phyloP scores from a whole-genome alignment of 2,329 filamentous ascomycete species.

The Zopfia rhizophila region DNA sequence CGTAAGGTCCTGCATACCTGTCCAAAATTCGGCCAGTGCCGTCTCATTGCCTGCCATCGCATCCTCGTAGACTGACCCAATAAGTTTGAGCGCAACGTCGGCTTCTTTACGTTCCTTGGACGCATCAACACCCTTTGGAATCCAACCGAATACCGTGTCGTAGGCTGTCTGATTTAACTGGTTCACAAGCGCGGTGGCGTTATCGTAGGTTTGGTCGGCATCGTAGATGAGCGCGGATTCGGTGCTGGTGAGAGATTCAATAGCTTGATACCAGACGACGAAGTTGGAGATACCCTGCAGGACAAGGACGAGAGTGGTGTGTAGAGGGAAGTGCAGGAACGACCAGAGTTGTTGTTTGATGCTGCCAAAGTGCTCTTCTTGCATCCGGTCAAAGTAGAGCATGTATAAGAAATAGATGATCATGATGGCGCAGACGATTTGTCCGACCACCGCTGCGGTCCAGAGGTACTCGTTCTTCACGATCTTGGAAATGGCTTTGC shows the following conservation, averaged over 20 bases:
- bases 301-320: conserved; percentile 39
- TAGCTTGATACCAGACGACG: conserved; percentile 45
- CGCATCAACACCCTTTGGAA: conserved; percentile 37
- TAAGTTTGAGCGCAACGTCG: conserved; percentile 19
- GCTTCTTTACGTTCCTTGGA: conserved; percentile 23
- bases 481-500: conserved; percentile 46
- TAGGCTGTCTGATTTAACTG: conserved; percentile 24
- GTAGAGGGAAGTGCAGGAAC: conserved; percentile 44
- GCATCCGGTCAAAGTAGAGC: conserved; percentile 47
- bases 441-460: conserved; percentile 39
- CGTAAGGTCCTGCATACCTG: conserved; percentile 22
- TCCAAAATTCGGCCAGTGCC: conserved; percentile 11
- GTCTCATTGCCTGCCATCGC: conserved; percentile 25
- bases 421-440: conserved; percentile 44
- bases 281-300: conserved; percentile 46
- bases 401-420: conserved; percentile 50
- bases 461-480: conserved; percentile 44
- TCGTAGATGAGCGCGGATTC: conserved; percentile 9
- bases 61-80: conserved; percentile 24
- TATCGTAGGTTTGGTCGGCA: conserved; percentile 6
- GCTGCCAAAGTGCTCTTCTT: conserved; percentile 43
- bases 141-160: conserved; percentile 30
- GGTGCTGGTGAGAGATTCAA: conserved; percentile 29
- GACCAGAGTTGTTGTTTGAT: conserved; percentile 48
- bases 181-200: conserved; percentile 16